These are phyloP conservation scores for Begonia loranthoides DNA, from an alignment of 306 rosid species.

Conservation along the genomic window DNA sequence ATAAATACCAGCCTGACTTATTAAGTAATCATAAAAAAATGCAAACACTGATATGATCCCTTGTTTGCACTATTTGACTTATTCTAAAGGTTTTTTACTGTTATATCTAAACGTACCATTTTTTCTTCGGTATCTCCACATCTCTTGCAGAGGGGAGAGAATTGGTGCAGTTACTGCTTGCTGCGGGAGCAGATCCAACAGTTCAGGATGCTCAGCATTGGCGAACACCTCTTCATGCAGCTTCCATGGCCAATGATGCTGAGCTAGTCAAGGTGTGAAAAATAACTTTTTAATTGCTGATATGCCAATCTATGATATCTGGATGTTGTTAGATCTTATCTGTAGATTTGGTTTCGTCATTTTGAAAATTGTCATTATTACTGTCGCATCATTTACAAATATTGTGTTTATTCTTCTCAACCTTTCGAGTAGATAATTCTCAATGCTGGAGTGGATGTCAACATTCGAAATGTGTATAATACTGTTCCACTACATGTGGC, in stretches of 20 bases:
- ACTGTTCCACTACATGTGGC: conserved; percentile 95
- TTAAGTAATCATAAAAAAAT: too few relatives aligned
- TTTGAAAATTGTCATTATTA: not conserved
- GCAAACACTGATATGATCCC: too few relatives aligned
- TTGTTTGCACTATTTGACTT: too few relatives aligned
- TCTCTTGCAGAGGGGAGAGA: conserved; percentile 71
- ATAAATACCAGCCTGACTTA: too few relatives aligned
- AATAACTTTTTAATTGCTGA: conserved; percentile 4
- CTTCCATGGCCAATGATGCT: conserved; percentile 81
- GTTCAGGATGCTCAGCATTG: conserved; percentile 85
- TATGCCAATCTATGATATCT: conserved; percentile 3
- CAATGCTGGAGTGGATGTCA: conserved; percentile 83
- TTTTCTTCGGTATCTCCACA: too few relatives aligned
- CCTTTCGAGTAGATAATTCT: conserved; percentile 63
- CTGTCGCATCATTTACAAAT: conserved; percentile 1
- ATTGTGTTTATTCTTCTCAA: conserved; percentile 6
- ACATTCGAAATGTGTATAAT: conserved; percentile 80
- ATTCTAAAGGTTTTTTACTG: too few relatives aligned
- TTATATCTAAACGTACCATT: too few relatives aligned
- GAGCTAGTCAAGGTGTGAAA: conserved; percentile 69
- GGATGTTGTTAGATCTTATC: conserved; percentile 5
- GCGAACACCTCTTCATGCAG: conserved; percentile 90
- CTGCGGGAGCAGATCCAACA: conserved; percentile 85
- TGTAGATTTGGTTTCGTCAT: not conserved
- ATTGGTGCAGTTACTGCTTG: conserved; percentile 76